Base-by-base conservation (phyloP, 2,329 filamentous ascomycete genomes). In the Pseudogymnoascus pannorum region DNA sequence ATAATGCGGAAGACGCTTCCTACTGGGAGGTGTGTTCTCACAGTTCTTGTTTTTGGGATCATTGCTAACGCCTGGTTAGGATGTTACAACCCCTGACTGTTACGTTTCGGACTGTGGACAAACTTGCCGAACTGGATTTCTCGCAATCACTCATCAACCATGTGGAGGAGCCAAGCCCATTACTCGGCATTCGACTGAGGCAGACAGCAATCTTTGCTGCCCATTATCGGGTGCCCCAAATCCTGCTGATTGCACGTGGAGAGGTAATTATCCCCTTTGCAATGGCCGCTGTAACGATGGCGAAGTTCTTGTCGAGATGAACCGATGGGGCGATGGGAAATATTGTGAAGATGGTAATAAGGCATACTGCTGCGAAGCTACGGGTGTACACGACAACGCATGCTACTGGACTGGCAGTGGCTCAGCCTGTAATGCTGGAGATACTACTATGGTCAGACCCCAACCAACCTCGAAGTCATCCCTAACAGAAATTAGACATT, bases 51-150 rank as follows among this genome's bases (percentile, higher is more conserved):
- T 18, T 18, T 20, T 4, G 38, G 16, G 16, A 20, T 42, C 8
- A 18, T 42, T 42, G 38, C 38, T 42, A 20, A 20, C 9, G 7
- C 16, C 38, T 20, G 11, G 11, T 42, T 42, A 42, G 38, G 38
- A 42, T 42, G 38, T 42, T 18, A 42, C 38, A 20, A 42, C 38
- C 38, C 38, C 38, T 42, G 38, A 68, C 35, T 70, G 68, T 44
- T 67, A 68, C 36, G 64, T 67, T 29, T 68, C 67, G 4, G 66
- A 67, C 60, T 68, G 67, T 48, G 67, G 66, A 18, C 64, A 62
- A 20, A 66, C 60, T 11, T 70, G 68, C 61, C 65, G 66, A 22
- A 51, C 64, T 26, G 68, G 68, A 5, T 66, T 65, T 36, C 36
- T 69, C 29, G 24, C 60, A 36, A 65, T 70, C 40, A 65, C 64